Evolutionary conservation across 495 filamentous ascomycete species (phyloP).

Genomic region (Trichoderma orchidacearum): DNA sequence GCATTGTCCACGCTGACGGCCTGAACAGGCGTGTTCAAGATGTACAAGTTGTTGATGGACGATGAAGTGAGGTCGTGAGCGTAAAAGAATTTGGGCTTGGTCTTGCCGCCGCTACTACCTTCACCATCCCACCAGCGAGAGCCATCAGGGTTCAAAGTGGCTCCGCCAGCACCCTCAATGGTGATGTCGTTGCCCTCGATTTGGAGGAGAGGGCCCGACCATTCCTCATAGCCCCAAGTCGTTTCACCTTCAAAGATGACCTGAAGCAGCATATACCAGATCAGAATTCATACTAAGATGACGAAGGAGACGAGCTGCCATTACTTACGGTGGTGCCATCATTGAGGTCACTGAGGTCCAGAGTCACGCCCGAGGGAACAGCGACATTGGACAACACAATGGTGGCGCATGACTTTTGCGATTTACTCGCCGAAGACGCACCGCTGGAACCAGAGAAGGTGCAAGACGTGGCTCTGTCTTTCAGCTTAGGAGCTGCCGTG

Average conservation of each 20-base stretch:
- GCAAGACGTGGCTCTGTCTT: slow-evolving; percentile 10
- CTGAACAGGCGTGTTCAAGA: slow-evolving; percentile 49
- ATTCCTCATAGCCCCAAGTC: slow-evolving; percentile 35
- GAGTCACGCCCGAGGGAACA: slow-evolving; percentile 33
- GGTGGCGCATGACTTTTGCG: slow-evolving; percentile 27
- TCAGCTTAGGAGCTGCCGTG: neutral
- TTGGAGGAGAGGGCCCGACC: slow-evolving; percentile 34
- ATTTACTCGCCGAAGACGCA: slow-evolving; percentile 21
- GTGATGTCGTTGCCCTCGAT: slow-evolving; percentile 32
- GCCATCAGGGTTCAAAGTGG: slow-evolving; percentile 31
- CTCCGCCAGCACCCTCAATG: slow-evolving; percentile 28
- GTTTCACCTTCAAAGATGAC: slow-evolving; percentile 38
- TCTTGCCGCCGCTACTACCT: slow-evolving; percentile 36
- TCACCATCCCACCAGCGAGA: slow-evolving; percentile 38
- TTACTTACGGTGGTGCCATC: slow-evolving; percentile 26
- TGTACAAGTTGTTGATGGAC: slow-evolving; percentile 21
- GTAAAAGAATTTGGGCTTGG: slow-evolving; percentile 41
- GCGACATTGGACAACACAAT: slow-evolving; percentile 28
- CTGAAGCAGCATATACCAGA: slow-evolving; percentile 1
- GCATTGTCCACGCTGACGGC: slow-evolving; percentile 40
- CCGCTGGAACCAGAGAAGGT: slow-evolving; percentile 22
- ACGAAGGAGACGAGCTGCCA: neutral
- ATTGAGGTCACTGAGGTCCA: slow-evolving; percentile 30
- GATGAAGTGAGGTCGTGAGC: slow-evolving; percentile 27
- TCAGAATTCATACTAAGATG: neutral